These are phyloP conservation scores for Pholiota adiposa DNA, from an alignment of 1,284 basidiomycete species.

Conservation along the genomic window DNA sequence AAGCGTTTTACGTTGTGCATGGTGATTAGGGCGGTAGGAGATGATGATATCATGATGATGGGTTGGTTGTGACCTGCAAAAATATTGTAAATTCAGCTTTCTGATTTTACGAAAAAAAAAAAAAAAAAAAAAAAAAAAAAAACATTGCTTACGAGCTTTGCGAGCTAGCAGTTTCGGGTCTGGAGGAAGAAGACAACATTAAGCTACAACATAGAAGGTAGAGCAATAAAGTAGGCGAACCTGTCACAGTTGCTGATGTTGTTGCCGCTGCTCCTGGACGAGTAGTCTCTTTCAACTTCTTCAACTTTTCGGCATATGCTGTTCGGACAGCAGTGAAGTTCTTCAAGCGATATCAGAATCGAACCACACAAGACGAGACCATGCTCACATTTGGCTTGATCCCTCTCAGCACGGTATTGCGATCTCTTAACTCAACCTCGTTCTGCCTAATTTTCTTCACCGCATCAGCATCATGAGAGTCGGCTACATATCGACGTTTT, in stretches of 20 bases:
- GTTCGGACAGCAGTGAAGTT: slow-evolving; percentile 72
- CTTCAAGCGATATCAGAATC: slow-evolving; percentile 37
- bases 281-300: slow-evolving; percentile 68
- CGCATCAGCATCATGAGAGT: slow-evolving; percentile 77
- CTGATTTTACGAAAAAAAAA: background rate
- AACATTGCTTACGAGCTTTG: slow-evolving; percentile 57
- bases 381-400: slow-evolving; percentile 70
- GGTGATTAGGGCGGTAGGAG: slow-evolving; percentile 92
- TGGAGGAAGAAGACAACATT: slow-evolving; percentile 26
- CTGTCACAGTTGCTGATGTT: slow-evolving; percentile 35
- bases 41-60: slow-evolving; percentile 96
- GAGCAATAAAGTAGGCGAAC: slow-evolving; percentile 25
- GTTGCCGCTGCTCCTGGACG: slow-evolving; percentile 42
- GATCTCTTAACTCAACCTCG: slow-evolving; percentile 76
- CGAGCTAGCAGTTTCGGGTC: slow-evolving; percentile 60
- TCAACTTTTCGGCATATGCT: slow-evolving; percentile 74
- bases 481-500: slow-evolving; percentile 81
- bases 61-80: slow-evolving; percentile 73
- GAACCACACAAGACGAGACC: slow-evolving; percentile 3
- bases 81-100: background rate
- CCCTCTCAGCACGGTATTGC: slow-evolving; percentile 78
- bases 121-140: no score
- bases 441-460: slow-evolving; percentile 82
- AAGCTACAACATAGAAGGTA: background rate
- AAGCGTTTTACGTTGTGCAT: slow-evolving; percentile 98